Evolutionary conservation across 2,329 filamentous ascomycete species (phyloP), one percentile per base, ranked within the genome.

Genomic region (Fusarium sp.): DNA sequence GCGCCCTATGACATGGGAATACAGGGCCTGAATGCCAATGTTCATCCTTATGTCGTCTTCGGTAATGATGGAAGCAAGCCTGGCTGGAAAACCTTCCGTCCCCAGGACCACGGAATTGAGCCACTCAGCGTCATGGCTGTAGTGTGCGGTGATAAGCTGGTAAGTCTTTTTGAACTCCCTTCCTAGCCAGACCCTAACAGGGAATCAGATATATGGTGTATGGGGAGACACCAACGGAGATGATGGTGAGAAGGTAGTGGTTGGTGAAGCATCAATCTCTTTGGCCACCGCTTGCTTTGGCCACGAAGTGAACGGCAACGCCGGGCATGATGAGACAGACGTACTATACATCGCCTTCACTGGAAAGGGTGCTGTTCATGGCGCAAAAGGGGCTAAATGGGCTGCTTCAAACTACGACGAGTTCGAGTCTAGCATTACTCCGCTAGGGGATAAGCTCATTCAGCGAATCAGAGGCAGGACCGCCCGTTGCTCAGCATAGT

Each of bases 301-400:
- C n/a, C 31, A 63, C 2, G 71, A 53, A 0, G 82, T 88, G 69
- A 80, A 81, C 44, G 83, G 88, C 70, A 80, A 81, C 44, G 52
- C 49, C 0, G 71, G 69, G 1, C 83, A 89, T 71, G 80, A 80
- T 16, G 74, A 79, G 15, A 80, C 85, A n/a, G 86, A 90, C 70
- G 84, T 89, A 1, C 75, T 90, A 23, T 90, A 86, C 70, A 80
- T 90, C 46, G 87, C 85, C 0, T 90, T 90, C 67, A 81, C 79
- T 0, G 87, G 86, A 0, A 49, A 76, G 0, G 81, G 83, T 10
- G 86, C 87, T 0, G 84, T 88, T 2, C 86, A 86, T 0, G 86
- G 86, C 0, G 76, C 78, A 6, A 75, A 76, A 2, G 82, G 81
- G 11, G 87, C 87, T 1, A 75, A 82, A 20, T 90, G 87, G 87